Base-by-base conservation (phyloP, 23 red algal genomes). In the Gracilariopsis chorda region DNA sequence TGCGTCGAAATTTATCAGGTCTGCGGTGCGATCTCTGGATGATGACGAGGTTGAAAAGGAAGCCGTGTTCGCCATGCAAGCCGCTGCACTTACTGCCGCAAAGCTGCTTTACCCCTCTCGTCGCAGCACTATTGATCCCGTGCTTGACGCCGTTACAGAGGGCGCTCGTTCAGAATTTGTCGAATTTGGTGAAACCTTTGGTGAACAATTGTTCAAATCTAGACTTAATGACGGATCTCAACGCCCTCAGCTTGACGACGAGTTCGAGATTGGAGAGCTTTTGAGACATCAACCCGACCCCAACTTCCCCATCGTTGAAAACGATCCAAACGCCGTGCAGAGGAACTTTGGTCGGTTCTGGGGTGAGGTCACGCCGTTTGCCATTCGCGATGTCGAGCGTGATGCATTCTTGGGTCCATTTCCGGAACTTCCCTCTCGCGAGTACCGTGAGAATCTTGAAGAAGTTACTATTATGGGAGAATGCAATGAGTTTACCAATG, bases 301-400 rank as follows among this genome's bases (percentile, higher is more conserved):
- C 7, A 78, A 78, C 44, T 78, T 78, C 73, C 57, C 57, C 33
- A 13, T 78, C 2, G 73, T 78, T 19, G 30, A 17, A 5, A 29
- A 29, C 25, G 57, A 62, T 28, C 8, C 36, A 32, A 46, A 25
- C 12, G 41, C 13, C 32, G 27, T 52, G 7, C 73, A 78, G 73
- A 7, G 23, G 73, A 78, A 78, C 25, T 78, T 78, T 29, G 73
- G 73, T 25, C 20, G 73, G 25, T 78, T 78, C 73, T 78, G 73
- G 73, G 73, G 73, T 29, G 49, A 48, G 2, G 73, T 78, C 20
- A 52, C 45, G 7, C 73, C 73, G 0, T 78, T 78, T 33, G 49
- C 51, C 28, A 33, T 78, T 29, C 21, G 21, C n/a, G 73, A 78
- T 78, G 73, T 78, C 21, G 49, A 52, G 41, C 5, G 3, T 1